Evolutionary conservation across 2,329 filamentous ascomycete species (phyloP), one percentile per base, ranked within the genome.

Genomic region (Aspergillus unguis): DNA sequence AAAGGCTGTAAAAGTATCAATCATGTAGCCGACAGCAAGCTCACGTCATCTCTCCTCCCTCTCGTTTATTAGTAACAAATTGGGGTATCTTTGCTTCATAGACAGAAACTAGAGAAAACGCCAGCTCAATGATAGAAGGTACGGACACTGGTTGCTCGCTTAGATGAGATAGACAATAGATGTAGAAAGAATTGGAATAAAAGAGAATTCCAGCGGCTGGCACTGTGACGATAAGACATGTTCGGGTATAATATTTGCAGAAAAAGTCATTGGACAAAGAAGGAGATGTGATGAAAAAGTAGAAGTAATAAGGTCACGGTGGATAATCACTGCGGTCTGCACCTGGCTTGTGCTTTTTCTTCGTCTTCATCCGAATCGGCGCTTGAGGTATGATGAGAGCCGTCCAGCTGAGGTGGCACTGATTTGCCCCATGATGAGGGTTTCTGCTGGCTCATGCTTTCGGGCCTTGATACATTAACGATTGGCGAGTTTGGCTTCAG

Each of bases 291-390:
- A 2, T 17, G 35, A 17, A 7, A 6, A n/a, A 17, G 35, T 35
- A 35, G 17, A 35, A 35, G 17, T 35, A 7, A 23, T 8, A 9
- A 23, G n/a, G 25, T 28, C 9, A 38, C n/a, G 28, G 17, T 17
- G 17, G 17, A 17, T 17, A 27, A 49, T 49, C 31, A 49, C 47
- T 49, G 47, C 5, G 32, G 9, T n/a, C 32, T 32, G 40, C 47
- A 49, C 11, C 36, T 26, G 32, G 6, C 25, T 7, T 10, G 17
- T 29, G 28, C 29, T 6, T 8, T 17, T 36, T 23, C n/a, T 36
- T 42, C 17, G 11, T 3, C 17, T 29, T 44, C 29, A 29, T 5
- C 28, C 7, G 17, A 17, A 17, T 17, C 17, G 28, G 26, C 3
- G 27, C 35, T 23, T 33, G 23, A 17, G 28, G n/a, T 10, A 31